These are phyloP conservation scores for Rhytidhysteron rufulum DNA, from an alignment of 2,329 filamentous ascomycete genomes.

Conservation along the genomic window DNA sequence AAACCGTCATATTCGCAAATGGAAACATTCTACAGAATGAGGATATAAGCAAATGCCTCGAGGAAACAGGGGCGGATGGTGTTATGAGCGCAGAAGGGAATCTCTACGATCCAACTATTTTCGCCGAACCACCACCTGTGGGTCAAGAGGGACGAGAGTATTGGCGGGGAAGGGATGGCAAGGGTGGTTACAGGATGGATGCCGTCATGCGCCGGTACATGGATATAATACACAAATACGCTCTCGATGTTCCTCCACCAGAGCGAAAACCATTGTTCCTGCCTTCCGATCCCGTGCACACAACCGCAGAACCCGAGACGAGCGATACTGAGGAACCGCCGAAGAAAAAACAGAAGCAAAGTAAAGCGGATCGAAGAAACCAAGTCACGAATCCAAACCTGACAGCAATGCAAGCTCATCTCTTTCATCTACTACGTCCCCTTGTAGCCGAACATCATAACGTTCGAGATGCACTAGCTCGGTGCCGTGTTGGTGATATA, in stretches of 20 bases:
- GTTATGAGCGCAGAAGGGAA: conserved; percentile 98
- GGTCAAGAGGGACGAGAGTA: conserved; percentile 71
- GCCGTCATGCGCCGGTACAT: conserved; percentile 83
- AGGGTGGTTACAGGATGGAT: conserved; percentile 84
- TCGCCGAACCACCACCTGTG: conserved; percentile 61
- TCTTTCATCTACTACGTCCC: conserved; percentile 86
- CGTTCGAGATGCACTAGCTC: conserved; percentile 79
- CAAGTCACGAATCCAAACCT: conserved; percentile 62
- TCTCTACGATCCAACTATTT: conserved; percentile 85
- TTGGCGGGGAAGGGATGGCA: conserved; percentile 76
- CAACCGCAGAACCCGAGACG: conserved; percentile 28
- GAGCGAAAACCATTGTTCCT: conserved; percentile 69
- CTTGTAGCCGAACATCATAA: conserved; percentile 77
- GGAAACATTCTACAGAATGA: conserved; percentile 82
- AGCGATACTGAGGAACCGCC: conserved; percentile 34
- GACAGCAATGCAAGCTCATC: conserved; percentile 78
- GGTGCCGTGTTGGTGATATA: conserved; percentile 66
- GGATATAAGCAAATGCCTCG: conserved; percentile 74
- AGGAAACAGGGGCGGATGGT: conserved; percentile 81
- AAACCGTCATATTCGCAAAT: conserved; percentile 95
- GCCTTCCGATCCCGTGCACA: conserved; percentile 46
- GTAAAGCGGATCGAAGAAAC: conserved; percentile 44
- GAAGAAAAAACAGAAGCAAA: conserved; percentile 32
- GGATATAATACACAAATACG: conserved; percentile 81
- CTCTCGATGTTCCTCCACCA: conserved; percentile 64